Conservation (phyloP, 352 stramenopile genomes). For the Pythium dissotocum region DNA sequence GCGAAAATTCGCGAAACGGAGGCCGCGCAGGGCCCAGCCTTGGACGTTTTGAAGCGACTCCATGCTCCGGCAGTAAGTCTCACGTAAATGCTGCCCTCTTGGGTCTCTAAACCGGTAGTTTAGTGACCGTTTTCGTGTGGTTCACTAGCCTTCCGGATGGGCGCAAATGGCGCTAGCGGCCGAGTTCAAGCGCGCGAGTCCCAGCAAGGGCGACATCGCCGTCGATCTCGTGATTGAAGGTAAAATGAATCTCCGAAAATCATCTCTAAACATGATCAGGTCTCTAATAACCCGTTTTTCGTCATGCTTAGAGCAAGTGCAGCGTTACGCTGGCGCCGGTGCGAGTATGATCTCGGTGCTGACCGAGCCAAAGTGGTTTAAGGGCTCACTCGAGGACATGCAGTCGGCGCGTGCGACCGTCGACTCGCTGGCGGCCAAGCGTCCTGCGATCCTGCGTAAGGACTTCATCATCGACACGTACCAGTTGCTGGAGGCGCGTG, state of each 20-base stretch:
- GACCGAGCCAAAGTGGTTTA: slow-evolving; percentile 98
- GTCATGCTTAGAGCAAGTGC: slow-evolving; percentile 82
- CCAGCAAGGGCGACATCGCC: slow-evolving; percentile 97
- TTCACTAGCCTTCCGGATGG: slow-evolving; percentile 52
- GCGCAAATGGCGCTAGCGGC: slow-evolving; percentile 92
- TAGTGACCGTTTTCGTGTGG: slow-evolving; percentile 4
- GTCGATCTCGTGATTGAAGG: slow-evolving; percentile 63
- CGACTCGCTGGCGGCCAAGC: slow-evolving; percentile 35
- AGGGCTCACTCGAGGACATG: slow-evolving; percentile 93
- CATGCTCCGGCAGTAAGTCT: slow-evolving; percentile 70
- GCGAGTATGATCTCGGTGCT: slow-evolving; percentile 97
- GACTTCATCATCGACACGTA: slow-evolving; percentile 98
- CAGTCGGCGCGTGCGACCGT: slow-evolving; percentile 51
- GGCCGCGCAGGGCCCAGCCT: slow-evolving; percentile 65
- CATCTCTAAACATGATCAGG: slow-evolving; percentile 29
- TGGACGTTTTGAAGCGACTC: slow-evolving; percentile 87
- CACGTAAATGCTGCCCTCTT: neutral
- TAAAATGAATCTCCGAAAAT: slow-evolving; percentile 28
- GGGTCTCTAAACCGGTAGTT: neutral
- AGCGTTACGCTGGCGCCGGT: slow-evolving; percentile 89
- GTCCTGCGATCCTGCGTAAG: slow-evolving; percentile 83
- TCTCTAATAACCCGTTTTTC: neutral
- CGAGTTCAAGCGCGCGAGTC: slow-evolving; percentile 98
- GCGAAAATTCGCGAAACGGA: slow-evolving; percentile 84
- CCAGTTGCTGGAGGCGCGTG: slow-evolving; percentile 93